Conservation (phyloP, 2,329 filamentous ascomycete genomes). For the Talaromyces piceae region DNA sequence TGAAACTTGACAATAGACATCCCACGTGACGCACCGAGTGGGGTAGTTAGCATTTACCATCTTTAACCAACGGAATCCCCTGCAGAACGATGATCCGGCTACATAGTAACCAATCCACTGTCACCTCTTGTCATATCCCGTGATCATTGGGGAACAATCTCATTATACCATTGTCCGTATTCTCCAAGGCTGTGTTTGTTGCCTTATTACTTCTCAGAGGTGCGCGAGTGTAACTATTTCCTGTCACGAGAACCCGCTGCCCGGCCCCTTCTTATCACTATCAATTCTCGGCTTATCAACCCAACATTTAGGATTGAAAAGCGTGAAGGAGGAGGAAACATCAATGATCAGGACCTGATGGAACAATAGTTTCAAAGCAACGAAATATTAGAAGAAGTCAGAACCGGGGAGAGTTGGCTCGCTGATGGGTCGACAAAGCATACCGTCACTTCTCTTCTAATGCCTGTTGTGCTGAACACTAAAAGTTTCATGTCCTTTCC, state of each 20-base stretch:
- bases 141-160: not conserved
- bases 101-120: not conserved
- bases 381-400: too few species aligned
- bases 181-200: not conserved
- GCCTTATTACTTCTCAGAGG: not conserved
- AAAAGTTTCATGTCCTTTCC: not conserved
- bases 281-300: not conserved
- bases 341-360: not conserved
- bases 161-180: too few species aligned
- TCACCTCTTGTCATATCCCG: not conserved
- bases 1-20: too few species aligned
- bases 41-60: not conserved
- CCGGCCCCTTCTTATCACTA: not conserved
- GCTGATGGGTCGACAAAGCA: not conserved
- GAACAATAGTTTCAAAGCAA: not conserved
- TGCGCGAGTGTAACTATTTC: not conserved
- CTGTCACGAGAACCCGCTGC: not conserved
- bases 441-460: not conserved
- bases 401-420: too few species aligned
- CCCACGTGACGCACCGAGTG: not conserved
- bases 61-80: too few species aligned
- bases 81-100: not conserved
- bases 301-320: not conserved
- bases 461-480: constrained; percentile 1
- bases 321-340: not conserved